Evolutionary conservation across 2,329 filamentous ascomycete species (phyloP).

Genomic region (Cryphonectria carpinicola): DNA sequence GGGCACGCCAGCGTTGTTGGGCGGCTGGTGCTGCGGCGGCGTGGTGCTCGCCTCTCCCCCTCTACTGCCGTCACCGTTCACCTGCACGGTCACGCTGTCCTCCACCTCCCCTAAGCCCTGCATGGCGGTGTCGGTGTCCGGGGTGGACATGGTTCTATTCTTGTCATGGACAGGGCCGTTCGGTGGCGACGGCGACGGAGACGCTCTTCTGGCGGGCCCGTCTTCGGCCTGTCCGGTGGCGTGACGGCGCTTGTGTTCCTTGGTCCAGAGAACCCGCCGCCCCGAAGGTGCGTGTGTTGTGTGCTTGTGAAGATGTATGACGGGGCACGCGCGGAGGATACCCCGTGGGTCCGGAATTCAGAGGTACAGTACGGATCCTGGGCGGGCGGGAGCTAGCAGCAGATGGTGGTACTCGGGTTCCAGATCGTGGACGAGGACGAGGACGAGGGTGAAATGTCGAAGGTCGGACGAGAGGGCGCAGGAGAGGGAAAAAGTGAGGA

Average conservation of each 20-base stretch:
- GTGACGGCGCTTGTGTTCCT: neutral
- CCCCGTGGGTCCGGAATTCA: neutral
- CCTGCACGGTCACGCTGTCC: constrained; percentile 27
- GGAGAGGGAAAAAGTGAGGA: neutral
- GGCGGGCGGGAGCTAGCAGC: neutral
- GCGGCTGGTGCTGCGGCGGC: constrained; percentile 42
- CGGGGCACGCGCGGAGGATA: neutral
- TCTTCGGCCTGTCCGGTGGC: constrained; percentile 10
- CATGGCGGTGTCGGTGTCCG: constrained; percentile 43
- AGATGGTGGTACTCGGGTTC: neutral
- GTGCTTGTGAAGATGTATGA: neutral
- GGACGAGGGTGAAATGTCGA: no score
- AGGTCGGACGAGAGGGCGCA: neutral
- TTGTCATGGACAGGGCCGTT: constrained; percentile 18
- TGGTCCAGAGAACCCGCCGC: neutral
- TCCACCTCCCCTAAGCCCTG: constrained; percentile 24
- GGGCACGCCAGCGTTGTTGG: constrained; percentile 61
- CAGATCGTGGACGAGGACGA: neutral
- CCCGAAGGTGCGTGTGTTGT: neutral
- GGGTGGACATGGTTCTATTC: constrained; percentile 39
- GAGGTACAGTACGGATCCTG: neutral
- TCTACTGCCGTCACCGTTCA: constrained; percentile 33
- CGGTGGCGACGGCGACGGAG: constrained; percentile 2
- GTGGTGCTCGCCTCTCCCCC: constrained; percentile 42
- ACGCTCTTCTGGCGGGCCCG: neutral